Evolutionary conservation across 208 protist genomes (phyloP), one percentile per base, ranked within the genome.

Genomic region (Crithidia expoeki): DNA sequence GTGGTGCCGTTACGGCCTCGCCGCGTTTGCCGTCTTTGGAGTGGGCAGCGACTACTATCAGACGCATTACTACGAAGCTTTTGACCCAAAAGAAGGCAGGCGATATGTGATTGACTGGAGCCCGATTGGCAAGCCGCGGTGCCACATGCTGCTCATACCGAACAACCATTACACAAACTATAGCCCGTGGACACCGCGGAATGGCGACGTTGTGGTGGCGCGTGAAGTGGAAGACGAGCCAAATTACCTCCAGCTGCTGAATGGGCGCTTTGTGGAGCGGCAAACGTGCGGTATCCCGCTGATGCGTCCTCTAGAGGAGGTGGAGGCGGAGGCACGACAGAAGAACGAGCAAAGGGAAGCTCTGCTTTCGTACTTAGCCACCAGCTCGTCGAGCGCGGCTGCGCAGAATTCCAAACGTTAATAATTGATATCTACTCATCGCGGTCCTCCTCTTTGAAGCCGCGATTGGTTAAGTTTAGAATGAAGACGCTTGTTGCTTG

Each of bases 141-240:
- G 84, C 40, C 79, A 87, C 42, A 81, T 96, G 83, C 75, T 92
- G 17, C 51, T 93, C 19, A 77, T 94, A 27, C 92, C 92, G 1
- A 93, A 83, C 71, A 89, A 84, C 61, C 73, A 90, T 71, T 94
- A 89, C 77, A 83, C 88, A 14, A 90, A 93, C 65, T 96, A 93
- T 64, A 92, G 81, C 30, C 88, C 88, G 30, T 96, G 91, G 89
- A 93, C 86, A 11, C 92, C 92, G 6, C 59, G 64, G 42, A 96
- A 96, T 53, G 92, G 92, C 11, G 87, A 89, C 42, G 82, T 96
- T 7, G 86, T 96, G 30, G 51, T 92, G 4, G 92, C 92, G 19
- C 85, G 92, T 25, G 77, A 80, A 44, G 63, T 96, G 62, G 72
- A 77, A 36, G 60, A 84, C 27, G 81, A 89, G 19, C 87, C 85